Base-by-base conservation (phyloP, 2,329 filamentous ascomycete genomes). In the Colletotrichum acutatum region DNA sequence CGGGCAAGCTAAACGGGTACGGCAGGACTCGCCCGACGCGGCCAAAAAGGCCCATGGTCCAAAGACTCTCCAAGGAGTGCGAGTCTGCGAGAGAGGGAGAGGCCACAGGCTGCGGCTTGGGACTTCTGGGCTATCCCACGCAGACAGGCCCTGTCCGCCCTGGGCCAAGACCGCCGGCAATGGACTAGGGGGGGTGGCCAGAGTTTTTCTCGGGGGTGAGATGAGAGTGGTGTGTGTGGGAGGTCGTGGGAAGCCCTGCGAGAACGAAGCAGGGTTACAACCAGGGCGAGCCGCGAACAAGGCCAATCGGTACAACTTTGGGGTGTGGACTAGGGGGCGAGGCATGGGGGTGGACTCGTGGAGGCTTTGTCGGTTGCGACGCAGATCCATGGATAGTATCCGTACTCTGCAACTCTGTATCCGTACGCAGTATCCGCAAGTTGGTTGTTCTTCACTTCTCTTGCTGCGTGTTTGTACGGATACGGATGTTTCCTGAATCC, bases 1-100 rank as follows among this genome's bases (percentile, higher is more conserved):
- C 71, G 71, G 71, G 66, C 71, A 65, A 66, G 56, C 71, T 73
- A 73, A 67, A 62, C 66, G 56, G 66, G 71, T 69, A 57, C 30
- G 62, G 62, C 52, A 42, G 57, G 53, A 26, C 32, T 63, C 19
- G 53, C 42, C 69, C 66, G 66, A 72, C 66, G 59, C 19, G 42
- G 42, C n/a, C 19, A 59, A 34, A 24, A 24, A 37, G 9, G 37
- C 14, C 37, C 37, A 42, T 16, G 37, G 37, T 9, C 32, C 22
- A 24, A 4, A 34, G 34, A 46, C 22, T 46, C 24, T 12, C 11
- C 4, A 42, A 30, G 30, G 19, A 53, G 67, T n/a, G 37, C 19
- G 26, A 58, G 46, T 53, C 19, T 22, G 28, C 3, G 19, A 49
- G 37, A 46, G 42, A 19, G 12, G 16, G 37, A 16, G 37, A 16